Evolutionary conservation across 1,284 basidiomycete genomes (phyloP).

Genomic region (Ganoderma sp.): DNA sequence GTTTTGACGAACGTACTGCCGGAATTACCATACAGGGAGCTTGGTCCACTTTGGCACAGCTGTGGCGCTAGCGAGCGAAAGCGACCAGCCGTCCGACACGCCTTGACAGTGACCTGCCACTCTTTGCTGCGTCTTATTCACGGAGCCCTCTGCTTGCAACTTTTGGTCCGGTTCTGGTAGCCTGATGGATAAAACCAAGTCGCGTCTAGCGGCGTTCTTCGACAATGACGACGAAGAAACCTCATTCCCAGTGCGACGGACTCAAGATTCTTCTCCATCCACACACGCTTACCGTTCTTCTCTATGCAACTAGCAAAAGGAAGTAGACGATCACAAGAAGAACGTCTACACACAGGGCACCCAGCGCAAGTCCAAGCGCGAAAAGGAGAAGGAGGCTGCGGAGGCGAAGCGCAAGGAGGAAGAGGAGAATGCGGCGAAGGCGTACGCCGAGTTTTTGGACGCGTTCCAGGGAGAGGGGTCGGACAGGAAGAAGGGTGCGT

Average conservation of each 20-base stretch:
- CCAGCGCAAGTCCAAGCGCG: slow-evolving; percentile 75
- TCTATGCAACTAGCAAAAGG: slow-evolving; percentile 66
- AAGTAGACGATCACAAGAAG: slow-evolving; percentile 77
- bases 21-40: not conserved
- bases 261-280: slow-evolving; percentile 61
- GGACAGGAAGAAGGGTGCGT: slow-evolving; percentile 56
- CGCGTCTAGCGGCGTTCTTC: slow-evolving; percentile 78
- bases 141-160: not conserved
- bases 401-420: slow-evolving; percentile 85
- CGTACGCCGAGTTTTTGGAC: slow-evolving; percentile 87
- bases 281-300: slow-evolving; percentile 60
- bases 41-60: slow-evolving; percentile 2
- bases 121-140: not conserved
- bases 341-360: slow-evolving; percentile 78
- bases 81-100: not conserved
- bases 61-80: not conserved
- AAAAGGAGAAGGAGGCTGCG: slow-evolving; percentile 89
- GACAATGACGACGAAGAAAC: slow-evolving; percentile 81
- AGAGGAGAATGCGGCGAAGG: slow-evolving; percentile 78
- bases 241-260: slow-evolving; percentile 85
- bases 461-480: slow-evolving; percentile 80
- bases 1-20: not conserved
- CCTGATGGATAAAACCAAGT: slow-evolving; percentile 77
- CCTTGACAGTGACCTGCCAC: slow-evolving; percentile 1
- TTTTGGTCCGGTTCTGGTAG: not conserved